These are phyloP conservation scores for Metschnikowia picachoensis DNA, from an alignment of 805 yeast genomes.

Conservation along the genomic window DNA sequence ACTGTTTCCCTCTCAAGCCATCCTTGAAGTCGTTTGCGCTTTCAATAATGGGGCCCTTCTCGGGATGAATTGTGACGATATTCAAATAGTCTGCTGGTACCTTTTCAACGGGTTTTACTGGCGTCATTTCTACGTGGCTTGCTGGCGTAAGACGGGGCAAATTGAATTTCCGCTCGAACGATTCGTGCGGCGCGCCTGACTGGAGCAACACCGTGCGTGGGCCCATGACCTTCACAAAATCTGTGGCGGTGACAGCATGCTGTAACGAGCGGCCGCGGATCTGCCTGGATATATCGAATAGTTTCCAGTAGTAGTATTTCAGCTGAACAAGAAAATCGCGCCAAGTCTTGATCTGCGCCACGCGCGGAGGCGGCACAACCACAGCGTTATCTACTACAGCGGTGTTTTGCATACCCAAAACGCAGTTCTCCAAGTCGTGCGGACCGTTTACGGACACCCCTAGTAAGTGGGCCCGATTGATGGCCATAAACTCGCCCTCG, in stretches of 20 bases:
- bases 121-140: conserved; percentile 7
- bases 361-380: conserved; percentile 13
- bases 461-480: conserved; percentile 44
- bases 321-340: conserved; percentile 8
- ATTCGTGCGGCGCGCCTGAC: conserved; percentile 32
- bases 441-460: conserved; percentile 50
- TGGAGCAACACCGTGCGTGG: conserved; percentile 51
- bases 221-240: conserved; percentile 49
- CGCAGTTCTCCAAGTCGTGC: conserved; percentile 41
- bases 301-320: conserved; percentile 14
- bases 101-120: conserved; percentile 13
- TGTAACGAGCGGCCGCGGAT: conserved; percentile 6
- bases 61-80: conserved; percentile 41
- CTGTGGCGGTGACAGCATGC: conserved; percentile 26
- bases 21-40: conserved; percentile 42
- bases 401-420: conserved; percentile 21
- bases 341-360: conserved; percentile 9
- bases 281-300: conserved; percentile 2
- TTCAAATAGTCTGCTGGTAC: conserved; percentile 44
- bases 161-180: conserved; percentile 10
- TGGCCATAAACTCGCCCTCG: conserved; percentile 45
- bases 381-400: conserved; percentile 4
- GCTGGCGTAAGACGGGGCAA: conserved; percentile 12
- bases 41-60: conserved; percentile 38
- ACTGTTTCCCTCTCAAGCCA: conserved; percentile 19